These are phyloP conservation scores for Zalaria obscura DNA, from an alignment of 2,329 filamentous ascomycete species.

Conservation along the genomic window DNA sequence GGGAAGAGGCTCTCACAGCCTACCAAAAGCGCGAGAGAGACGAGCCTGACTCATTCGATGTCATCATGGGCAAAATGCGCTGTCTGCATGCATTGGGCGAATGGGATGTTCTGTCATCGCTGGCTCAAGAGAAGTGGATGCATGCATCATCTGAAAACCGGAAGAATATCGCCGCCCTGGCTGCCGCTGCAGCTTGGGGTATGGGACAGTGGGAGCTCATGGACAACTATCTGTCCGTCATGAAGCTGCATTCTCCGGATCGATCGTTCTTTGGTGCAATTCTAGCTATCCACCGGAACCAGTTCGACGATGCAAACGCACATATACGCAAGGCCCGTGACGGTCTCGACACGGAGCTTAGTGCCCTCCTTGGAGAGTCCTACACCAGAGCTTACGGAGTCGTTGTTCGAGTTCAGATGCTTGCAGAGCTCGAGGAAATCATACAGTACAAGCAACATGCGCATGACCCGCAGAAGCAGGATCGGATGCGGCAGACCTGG, in stretches of 20 bases:
- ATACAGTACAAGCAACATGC: conserved; percentile 90
- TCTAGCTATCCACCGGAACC: conserved; percentile 83
- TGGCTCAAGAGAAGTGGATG: conserved; percentile 88
- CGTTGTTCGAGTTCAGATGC: conserved; percentile 97
- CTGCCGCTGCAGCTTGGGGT: conserved; percentile 92
- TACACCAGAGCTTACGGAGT: conserved; percentile 96
- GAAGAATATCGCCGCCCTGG: conserved; percentile 79
- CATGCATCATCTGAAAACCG: conserved; percentile 79
- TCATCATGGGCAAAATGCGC: conserved; percentile 99
- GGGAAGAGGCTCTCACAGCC: conserved; percentile 90
- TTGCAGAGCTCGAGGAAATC: conserved; percentile 94
- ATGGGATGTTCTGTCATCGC: conserved; percentile 81
- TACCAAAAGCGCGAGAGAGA: conserved; percentile 78
- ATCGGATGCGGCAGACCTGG: conserved; percentile 87
- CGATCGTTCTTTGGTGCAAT: conserved; percentile 97
- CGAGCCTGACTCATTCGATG: conserved; percentile 61
- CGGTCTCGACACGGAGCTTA: conserved; percentile 87
- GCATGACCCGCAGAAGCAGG: conserved; percentile 69
- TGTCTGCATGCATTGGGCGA: conserved; percentile 94
- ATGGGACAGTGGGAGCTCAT: conserved; percentile 95
- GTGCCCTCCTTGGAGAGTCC: conserved; percentile 90
- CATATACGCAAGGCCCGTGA: conserved; percentile 89
- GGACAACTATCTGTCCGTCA: conserved; percentile 90
- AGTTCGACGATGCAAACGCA: conserved; percentile 77
- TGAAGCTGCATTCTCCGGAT: conserved; percentile 88